These are phyloP conservation scores for Hamigera avellanea DNA, from an alignment of 495 filamentous ascomycete genomes.

Conservation along the genomic window DNA sequence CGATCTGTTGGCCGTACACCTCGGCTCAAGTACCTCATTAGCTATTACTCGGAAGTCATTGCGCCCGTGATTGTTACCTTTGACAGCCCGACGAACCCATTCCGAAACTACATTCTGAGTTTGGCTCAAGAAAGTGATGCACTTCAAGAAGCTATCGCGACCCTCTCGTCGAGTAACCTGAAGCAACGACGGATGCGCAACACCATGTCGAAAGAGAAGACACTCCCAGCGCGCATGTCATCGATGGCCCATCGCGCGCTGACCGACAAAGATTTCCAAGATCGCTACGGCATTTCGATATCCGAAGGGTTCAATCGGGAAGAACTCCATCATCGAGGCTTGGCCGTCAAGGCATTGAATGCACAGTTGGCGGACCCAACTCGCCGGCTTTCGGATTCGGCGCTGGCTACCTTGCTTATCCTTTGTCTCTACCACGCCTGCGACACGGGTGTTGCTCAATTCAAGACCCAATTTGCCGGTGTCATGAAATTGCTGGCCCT, in stretches of 20 bases:
- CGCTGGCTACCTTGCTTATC: slow-evolving; percentile 76
- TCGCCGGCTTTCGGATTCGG: slow-evolving; percentile 71
- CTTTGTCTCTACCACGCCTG: slow-evolving; percentile 90
- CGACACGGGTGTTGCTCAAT: slow-evolving; percentile 82
- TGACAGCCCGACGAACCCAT: slow-evolving; percentile 76
- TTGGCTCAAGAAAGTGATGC: slow-evolving; percentile 69
- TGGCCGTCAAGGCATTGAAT: slow-evolving; percentile 75
- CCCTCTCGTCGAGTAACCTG: slow-evolving; percentile 77
- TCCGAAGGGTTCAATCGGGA: slow-evolving; percentile 42
- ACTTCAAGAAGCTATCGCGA: slow-evolving; percentile 84
- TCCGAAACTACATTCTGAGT: slow-evolving; percentile 69
- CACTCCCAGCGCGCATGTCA: slow-evolving; percentile 34
- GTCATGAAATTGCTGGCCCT: slow-evolving; percentile 86
- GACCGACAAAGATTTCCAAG: slow-evolving; percentile 26
- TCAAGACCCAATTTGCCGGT: slow-evolving; percentile 86
- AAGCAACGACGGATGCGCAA: slow-evolving; percentile 34
- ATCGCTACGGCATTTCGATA: slow-evolving; percentile 21
- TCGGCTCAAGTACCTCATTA: slow-evolving; percentile 46
- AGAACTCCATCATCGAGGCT: slow-evolving; percentile 69
- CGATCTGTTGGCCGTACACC: slow-evolving; percentile 40
- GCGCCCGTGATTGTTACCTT: slow-evolving; percentile 86
- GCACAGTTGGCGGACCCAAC: slow-evolving; percentile 64
- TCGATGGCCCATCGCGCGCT: slow-evolving; percentile 38
- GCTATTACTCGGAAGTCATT: slow-evolving; percentile 71
- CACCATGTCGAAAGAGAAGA: slow-evolving; percentile 30